These are phyloP conservation scores for Cladosporium colombiae DNA, from an alignment of 2,329 filamentous ascomycete genomes.

Conservation along the genomic window DNA sequence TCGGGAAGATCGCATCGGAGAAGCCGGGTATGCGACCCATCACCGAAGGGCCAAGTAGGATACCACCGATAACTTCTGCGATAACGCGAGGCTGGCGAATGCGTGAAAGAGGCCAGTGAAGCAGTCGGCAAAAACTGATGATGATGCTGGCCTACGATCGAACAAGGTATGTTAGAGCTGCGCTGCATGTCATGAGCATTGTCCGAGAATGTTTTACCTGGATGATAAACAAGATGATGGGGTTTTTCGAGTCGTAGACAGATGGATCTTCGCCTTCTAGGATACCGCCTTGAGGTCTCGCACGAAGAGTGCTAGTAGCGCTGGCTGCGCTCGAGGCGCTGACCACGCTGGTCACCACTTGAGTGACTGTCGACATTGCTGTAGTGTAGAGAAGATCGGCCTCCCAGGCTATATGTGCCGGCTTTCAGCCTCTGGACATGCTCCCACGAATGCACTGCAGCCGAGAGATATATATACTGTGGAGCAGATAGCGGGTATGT, in stretches of 20 bases:
- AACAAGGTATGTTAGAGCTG: constrained; percentile 4
- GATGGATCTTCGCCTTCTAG: constrained; percentile 71
- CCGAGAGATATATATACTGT: not conserved
- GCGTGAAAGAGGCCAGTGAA: constrained; percentile 75
- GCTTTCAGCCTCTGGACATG: constrained; percentile 6
- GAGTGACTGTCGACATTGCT: constrained; percentile 17
- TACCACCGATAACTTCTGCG: constrained; percentile 81
- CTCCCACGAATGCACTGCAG: not conserved
- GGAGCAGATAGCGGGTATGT: not conserved
- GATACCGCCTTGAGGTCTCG: constrained; percentile 64
- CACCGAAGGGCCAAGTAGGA: constrained; percentile 81
- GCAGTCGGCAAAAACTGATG: constrained; percentile 70
- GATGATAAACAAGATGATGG: constrained; percentile 75
- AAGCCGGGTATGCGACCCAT: constrained; percentile 86
- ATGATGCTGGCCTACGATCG: constrained; percentile 64
- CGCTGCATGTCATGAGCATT: not conserved
- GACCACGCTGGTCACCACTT: constrained; percentile 7
- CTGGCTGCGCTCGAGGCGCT: constrained; percentile 26
- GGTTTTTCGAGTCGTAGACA: constrained; percentile 68
- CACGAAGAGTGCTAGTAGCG: constrained; percentile 37
- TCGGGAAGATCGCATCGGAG: constrained; percentile 72
- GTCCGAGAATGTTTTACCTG: constrained; percentile 52
- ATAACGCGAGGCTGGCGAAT: constrained; percentile 81
- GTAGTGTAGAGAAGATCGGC: not conserved
- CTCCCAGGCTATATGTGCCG: not conserved